Evolutionary conservation across 2,329 filamentous ascomycete species (phyloP), one percentile per base, ranked within the genome.

Genomic region (Sporothrix brasiliensis): DNA sequence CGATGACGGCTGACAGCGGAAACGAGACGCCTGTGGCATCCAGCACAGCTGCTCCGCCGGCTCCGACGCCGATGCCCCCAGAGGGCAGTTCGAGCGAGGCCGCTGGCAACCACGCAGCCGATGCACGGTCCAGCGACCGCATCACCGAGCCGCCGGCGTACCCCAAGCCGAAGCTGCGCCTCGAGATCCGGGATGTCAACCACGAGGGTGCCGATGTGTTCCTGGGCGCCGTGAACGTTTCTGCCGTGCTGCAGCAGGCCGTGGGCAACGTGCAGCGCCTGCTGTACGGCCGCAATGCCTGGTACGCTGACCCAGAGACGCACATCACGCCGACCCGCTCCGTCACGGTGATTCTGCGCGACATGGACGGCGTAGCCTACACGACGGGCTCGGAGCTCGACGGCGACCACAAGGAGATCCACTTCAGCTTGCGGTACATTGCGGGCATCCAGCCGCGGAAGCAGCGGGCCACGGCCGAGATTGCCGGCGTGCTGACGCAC

Each of bases 401-500:
- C 80, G 75, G 84, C 72, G 91, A 95, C 77, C 93, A 97, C 83
- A 97, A 97, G 78, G 93, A 97, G 79, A 95, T 97, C 73, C 93
- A 97, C 80, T 85, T 98, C 79, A 93, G 89, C 19, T 87, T 94
- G 1, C 81, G 85, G 61, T 97, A 97, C 82, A 88, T 97, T 74
- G 76, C 81, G 56, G 75, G 77, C 60, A 82, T 88, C 73, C 70
- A 76, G 47, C 75, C 84, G 0, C 71, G 70, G 50, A 65, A 78
- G 0, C 75, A 80, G 13, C 84, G 85, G 65, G 80, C 81, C 14
- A 73, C 77, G 30, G 76, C 84, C 52, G 93, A 98, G 81, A 88
- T 97, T 71, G 81, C 87, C 21, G 95, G 95, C 53, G 93, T 98
- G 0, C 79, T 98, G 24, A 91, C 91, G 1, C 94, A 98, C 78